These are phyloP conservation scores for Trypanosoma melophagium DNA, from an alignment of 208 protist species.

Conservation along the genomic window DNA sequence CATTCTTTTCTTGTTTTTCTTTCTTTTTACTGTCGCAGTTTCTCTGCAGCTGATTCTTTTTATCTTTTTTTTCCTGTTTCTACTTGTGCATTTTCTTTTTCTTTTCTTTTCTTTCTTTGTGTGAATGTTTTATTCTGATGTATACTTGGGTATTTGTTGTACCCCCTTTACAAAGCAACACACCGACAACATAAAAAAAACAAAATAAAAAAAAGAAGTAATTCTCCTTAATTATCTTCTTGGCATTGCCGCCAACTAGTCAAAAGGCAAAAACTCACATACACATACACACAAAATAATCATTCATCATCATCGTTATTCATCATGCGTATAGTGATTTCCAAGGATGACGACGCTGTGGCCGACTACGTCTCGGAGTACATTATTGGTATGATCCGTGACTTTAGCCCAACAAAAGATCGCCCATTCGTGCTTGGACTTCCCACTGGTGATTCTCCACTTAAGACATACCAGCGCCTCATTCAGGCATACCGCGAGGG, in stretches of 20 bases:
- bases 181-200: background rate
- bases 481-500: slow-evolving; percentile 83
- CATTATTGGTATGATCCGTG: slow-evolving; percentile 85
- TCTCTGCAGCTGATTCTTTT: slow-evolving; percentile 7
- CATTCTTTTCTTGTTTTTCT: slow-evolving; percentile 16
- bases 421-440: slow-evolving; percentile 92
- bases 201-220: background rate
- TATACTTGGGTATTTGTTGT: too few species aligned
- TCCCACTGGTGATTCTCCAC: slow-evolving; percentile 89
- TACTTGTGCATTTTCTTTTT: too few species aligned
- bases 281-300: background rate
- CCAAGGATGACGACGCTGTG: slow-evolving; percentile 58
- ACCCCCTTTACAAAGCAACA: background rate
- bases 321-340: slow-evolving; percentile 92
- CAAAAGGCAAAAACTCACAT: background rate
- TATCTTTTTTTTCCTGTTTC: background rate
- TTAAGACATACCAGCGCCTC: slow-evolving; percentile 89
- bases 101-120: too few species aligned
- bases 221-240: background rate
- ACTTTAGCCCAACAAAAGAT: slow-evolving; percentile 74
- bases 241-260: background rate
- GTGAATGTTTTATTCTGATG: too few species aligned
- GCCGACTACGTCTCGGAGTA: slow-evolving; percentile 80
- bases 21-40: slow-evolving; percentile 2
- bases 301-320: background rate